Base-by-base conservation (phyloP, 208 protist species). In the Trypanosoma theileri region DNA sequence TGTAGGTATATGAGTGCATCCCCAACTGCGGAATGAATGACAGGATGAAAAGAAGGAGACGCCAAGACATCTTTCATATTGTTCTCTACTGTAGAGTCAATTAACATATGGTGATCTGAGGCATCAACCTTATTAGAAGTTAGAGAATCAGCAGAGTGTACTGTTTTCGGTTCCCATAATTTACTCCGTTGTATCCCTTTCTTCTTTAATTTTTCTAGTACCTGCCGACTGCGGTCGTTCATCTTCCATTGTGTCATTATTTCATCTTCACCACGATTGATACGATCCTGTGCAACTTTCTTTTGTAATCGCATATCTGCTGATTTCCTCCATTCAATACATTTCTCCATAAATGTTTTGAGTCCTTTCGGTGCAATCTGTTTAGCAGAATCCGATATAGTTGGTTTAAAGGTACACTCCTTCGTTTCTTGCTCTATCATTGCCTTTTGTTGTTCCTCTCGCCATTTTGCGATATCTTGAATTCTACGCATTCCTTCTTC, bases 261-360 rank as follows among this genome's bases (percentile, higher is more conserved):
- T 22, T 68, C 71, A 56, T 71, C 59, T 24, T 63, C 62, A 16
- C 70, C 68, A 6, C 59, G 41, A n/a, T 31, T 65, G 28, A 63
- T 54, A 21, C 59, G 52, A 21, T 84, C 66, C 21, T 66, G 77
- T 28, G 52, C 71, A 16, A 73, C 79, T 67, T 80, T 87, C 31
- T 76, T 74, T 24, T 45, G 48, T 28, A 84, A 68, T 17, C 79
- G 69, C 13, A 53, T 44, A 4, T 48, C 61, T 54, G 56, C 56
- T 62, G 77, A 68, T 53, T 82, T 68, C 55, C 76, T 66, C 82
- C 88, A 93, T 70, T 81, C 77, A 11, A 89, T 22, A 44, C 82
- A 89, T 60, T 72, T 81, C 48, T 82, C 71, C 77, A 89, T 82
- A 64, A 91, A 93, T 14, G 72, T 62, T 22, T 71, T 66, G 14